Evolutionary conservation across 1,139 yeast species (phyloP).

Genomic region (Pichia cactophila): DNA sequence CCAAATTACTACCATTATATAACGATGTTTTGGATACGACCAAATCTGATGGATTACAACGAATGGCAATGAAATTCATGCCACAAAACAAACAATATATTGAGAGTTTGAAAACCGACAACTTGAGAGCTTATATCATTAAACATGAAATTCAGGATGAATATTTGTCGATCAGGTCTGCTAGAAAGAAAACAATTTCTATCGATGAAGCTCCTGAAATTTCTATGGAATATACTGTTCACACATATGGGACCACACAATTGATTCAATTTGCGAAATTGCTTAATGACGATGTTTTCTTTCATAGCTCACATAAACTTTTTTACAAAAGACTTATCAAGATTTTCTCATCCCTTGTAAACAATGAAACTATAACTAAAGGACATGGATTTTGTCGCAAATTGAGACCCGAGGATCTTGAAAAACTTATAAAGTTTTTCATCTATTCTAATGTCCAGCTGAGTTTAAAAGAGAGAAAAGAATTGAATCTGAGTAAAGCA

Average conservation of each 20-base stretch:
- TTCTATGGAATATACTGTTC: conserved; percentile 6
- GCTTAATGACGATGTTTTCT: conserved; percentile 7
- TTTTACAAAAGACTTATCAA: conserved; percentile 5
- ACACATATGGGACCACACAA: conserved; percentile 6
- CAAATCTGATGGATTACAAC: neutral
- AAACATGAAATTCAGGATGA: conserved; percentile 10
- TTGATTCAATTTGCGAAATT: conserved; percentile 7
- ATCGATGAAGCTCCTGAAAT: neutral
- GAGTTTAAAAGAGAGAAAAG: neutral
- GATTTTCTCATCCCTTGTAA: neutral
- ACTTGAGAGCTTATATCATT: conserved; percentile 10
- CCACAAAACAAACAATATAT: neutral
- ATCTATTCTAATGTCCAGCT: conserved; percentile 6
- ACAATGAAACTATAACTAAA: neutral
- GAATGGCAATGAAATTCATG: conserved; percentile 1
- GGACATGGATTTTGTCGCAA: conserved; percentile 3
- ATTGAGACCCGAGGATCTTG: conserved; percentile 11
- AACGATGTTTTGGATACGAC: conserved; percentile 1
- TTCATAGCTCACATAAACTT: conserved; percentile 4
- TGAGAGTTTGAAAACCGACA: conserved; percentile 1
- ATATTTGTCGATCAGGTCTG: conserved; percentile 3
- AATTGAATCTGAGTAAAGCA: conserved; percentile 2
- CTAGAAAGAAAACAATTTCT: conserved; percentile 1
- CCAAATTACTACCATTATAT: conserved; percentile 4
- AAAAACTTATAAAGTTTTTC: conserved; percentile 6